Evolutionary conservation across 495 filamentous ascomycete species (phyloP).

Genomic region (Penicillium roqueforti): DNA sequence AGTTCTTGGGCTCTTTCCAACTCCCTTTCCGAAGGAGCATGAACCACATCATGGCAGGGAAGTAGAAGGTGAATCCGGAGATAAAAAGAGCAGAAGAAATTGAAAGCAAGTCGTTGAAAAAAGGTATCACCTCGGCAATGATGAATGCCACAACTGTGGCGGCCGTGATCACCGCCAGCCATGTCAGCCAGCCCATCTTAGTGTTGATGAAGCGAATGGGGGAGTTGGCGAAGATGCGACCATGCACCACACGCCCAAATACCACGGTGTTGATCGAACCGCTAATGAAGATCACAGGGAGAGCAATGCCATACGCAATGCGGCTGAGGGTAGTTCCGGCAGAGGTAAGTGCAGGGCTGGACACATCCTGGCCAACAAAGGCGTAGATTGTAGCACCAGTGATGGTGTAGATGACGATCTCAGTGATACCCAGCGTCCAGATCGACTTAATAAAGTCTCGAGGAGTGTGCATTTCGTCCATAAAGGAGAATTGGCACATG

Average conservation of each 20-base stretch:
- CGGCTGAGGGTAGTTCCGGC: conserved; percentile 57
- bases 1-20: conserved; percentile 32
- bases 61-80: conserved; percentile 31
- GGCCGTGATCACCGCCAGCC: conserved; percentile 50
- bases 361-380: conserved; percentile 62
- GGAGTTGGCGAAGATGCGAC: conserved; percentile 51
- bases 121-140: conserved; percentile 65
- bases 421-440: conserved; percentile 53
- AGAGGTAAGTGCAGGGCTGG: conserved; percentile 64
- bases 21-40: conserved; percentile 44
- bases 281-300: conserved; percentile 69
- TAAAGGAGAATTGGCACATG: conserved; percentile 67
- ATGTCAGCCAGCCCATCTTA: conserved; percentile 52
- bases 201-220: conserved; percentile 56
- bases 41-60: conserved; percentile 60
- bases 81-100: conserved; percentile 48
- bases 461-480: conserved; percentile 70
- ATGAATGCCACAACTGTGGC: conserved; percentile 62
- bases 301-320: conserved; percentile 66
- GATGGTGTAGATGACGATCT: conserved; percentile 65
- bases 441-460: conserved; percentile 60
- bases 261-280: conserved; percentile 61
- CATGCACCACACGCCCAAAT: conserved; percentile 58
- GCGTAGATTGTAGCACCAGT: conserved; percentile 63
- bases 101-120: conserved; percentile 60